These are phyloP conservation scores for Eucalyptus virginea DNA, from an alignment of 345 rosid species.

Conservation along the genomic window DNA sequence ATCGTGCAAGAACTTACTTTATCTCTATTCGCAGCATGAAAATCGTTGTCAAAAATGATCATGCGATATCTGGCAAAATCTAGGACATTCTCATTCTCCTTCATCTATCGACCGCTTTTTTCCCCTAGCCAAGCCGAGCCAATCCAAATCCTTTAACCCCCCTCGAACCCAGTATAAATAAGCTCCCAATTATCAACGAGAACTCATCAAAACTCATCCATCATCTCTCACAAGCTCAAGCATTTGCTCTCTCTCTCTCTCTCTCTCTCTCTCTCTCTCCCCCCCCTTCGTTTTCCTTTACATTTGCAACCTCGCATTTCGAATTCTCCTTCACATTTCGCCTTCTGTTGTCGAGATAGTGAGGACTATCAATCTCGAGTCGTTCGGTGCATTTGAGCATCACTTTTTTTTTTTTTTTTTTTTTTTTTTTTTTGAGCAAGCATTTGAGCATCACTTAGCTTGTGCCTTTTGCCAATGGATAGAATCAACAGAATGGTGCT, in stretches of 20 bases:
- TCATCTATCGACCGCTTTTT: not conserved
- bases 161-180: not conserved
- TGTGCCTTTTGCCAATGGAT: conserved; percentile 32
- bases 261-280: rapidly evolving
- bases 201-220: not conserved
- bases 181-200: not conserved
- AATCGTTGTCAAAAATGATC: not conserved
- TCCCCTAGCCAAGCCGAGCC: not conserved
- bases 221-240: not conserved
- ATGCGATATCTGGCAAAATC: not conserved
- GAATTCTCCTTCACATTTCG: not conserved
- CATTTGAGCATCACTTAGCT: not conserved
- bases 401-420: too few species aligned
- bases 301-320: not conserved
- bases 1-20: not conserved
- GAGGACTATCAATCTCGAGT: not conserved
- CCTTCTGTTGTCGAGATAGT: not conserved
- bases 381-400: not conserved
- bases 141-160: not conserved
- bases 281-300: not conserved
- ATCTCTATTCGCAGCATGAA: not conserved
- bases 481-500: conserved; percentile 42
- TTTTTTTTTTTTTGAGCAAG: too few species aligned
- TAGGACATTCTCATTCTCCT: not conserved
- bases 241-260: not conserved